These are phyloP conservation scores for Fusarium nelsonii DNA, from an alignment of 2,329 filamentous ascomycete species.

Conservation along the genomic window DNA sequence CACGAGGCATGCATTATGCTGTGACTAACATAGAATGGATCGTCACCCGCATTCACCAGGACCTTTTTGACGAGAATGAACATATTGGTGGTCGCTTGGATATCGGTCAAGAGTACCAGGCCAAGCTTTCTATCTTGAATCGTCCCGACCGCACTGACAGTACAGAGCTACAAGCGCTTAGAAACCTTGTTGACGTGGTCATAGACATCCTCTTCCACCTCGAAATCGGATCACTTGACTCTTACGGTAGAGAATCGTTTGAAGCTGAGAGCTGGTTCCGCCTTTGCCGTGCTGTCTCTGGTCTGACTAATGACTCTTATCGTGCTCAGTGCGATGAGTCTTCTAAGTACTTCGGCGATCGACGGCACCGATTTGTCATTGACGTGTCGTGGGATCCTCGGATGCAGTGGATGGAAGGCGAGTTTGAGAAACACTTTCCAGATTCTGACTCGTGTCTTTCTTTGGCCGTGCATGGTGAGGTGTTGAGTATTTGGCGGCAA, in stretches of 20 bases:
- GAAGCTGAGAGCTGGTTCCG: slow-evolving; percentile 3
- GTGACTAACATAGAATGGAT: slow-evolving; percentile 22
- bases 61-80: neutral
- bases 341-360: neutral
- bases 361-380: slow-evolving; percentile 18
- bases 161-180: neutral
- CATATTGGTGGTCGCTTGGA: neutral
- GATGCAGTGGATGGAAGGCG: slow-evolving; percentile 13
- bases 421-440: neutral
- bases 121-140: neutral
- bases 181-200: neutral
- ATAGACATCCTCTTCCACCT: neutral
- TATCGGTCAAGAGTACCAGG: neutral
- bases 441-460: neutral
- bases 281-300: slow-evolving; percentile 8
- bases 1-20: neutral
- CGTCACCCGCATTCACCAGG: neutral
- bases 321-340: neutral
- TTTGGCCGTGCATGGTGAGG: neutral
- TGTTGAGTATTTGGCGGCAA: neutral
- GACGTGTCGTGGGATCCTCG: slow-evolving; percentile 18
- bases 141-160: neutral
- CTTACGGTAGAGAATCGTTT: rapidly evolving
- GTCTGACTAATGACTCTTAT: neutral
- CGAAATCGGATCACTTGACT: rapidly evolving